These are phyloP conservation scores for Tricholoma sp. DNA, from an alignment of 768 basidiomycete genomes.

Conservation along the genomic window DNA sequence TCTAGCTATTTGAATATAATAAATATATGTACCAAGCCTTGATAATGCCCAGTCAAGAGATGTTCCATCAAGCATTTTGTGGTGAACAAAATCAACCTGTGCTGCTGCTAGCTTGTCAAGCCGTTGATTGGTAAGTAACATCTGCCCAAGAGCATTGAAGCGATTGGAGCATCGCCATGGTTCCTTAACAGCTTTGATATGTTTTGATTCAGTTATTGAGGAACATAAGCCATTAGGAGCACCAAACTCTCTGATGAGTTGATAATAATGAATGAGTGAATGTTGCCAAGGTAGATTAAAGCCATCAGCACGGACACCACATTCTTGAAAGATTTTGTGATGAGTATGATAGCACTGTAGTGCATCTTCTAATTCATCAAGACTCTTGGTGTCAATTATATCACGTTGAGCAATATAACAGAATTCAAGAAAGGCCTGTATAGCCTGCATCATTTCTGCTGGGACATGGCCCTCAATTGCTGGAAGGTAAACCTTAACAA, in stretches of 20 bases:
- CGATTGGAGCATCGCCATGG: not conserved
- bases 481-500: slow-evolving; percentile 3
- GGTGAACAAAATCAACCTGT: not conserved
- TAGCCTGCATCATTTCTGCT: not conserved
- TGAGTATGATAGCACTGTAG: slow-evolving; percentile 19
- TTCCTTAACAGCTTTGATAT: slow-evolving; percentile 1
- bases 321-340: slow-evolving; percentile 18
- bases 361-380: slow-evolving; percentile 16
- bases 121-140: slow-evolving; percentile 1
- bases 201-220: slow-evolving; percentile 24
- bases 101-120: not conserved
- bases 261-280: slow-evolving; percentile 19
- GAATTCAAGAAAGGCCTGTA: not conserved
- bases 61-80: not conserved
- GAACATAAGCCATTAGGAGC: slow-evolving; percentile 14
- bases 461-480: not conserved
- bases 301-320: slow-evolving; percentile 2
- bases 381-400: slow-evolving; percentile 12
- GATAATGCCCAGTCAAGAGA: not conserved
- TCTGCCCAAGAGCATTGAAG: not conserved
- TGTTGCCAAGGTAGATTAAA: slow-evolving; percentile 17
- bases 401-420: not conserved
- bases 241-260: slow-evolving; percentile 16
- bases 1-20: not conserved
- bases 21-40: not conserved